phyloP scores from a whole-genome alignment of 345 rosid species.

The rapeseed (Brassica napus) region DNA sequence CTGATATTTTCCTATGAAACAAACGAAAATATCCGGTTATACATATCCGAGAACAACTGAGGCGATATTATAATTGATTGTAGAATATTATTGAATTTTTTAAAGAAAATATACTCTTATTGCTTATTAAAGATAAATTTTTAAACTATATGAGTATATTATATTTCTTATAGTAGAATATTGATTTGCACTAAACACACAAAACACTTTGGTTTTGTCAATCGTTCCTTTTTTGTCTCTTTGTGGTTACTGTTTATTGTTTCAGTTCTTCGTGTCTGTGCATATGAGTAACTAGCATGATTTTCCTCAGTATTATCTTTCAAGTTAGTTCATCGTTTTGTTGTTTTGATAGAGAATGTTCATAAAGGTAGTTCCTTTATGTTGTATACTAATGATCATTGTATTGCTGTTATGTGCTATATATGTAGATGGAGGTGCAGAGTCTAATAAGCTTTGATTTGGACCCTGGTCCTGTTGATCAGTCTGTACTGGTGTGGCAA shows the following conservation, averaged over 20 bases:
- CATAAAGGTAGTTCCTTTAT: background rate
- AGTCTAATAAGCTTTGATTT: constrained; percentile 34
- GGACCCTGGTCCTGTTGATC: constrained; percentile 49
- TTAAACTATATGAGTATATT: too few species aligned
- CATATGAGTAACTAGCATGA: background rate
- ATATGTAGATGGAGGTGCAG: constrained; percentile 40
- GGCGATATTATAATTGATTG: too few species aligned
- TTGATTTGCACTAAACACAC: too few species aligned
- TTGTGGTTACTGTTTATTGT: constrained; percentile 11
- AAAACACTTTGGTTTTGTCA: background rate
- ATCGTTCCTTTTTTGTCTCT: background rate
- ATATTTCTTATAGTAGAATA: too few species aligned
- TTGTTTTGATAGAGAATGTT: background rate
- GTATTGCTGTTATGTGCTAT: background rate
- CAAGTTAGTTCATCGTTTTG: background rate
- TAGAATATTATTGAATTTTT: too few species aligned
- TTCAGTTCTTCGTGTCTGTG: background rate
- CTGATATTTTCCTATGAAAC: too few species aligned
- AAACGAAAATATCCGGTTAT: too few species aligned
- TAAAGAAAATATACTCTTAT: too few species aligned
- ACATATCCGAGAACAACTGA: too few species aligned
- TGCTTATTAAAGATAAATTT: too few species aligned
- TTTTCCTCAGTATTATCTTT: background rate
- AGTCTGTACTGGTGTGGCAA: constrained; percentile 42
- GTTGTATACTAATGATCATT: background rate